Percentiles rank a stretch among this genome's conserved stretches.
These are phyloP conservation scores for Sambucus nigra DNA, from an alignment of 129 eudicot species.

Conservation along the genomic window DNA sequence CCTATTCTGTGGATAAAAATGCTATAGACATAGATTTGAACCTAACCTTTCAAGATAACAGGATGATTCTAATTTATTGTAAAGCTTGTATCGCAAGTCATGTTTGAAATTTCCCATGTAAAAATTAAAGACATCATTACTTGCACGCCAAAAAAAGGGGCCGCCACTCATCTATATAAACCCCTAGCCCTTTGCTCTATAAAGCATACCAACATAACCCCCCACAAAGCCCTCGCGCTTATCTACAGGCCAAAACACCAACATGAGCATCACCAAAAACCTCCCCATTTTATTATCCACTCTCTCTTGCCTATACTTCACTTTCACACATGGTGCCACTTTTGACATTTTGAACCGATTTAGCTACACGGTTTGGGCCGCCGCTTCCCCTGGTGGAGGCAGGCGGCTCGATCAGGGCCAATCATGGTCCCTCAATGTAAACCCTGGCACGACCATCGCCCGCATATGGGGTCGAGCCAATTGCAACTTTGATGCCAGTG, in stretches of 20 bases:
- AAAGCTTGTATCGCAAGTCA: no score
- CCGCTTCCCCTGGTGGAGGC: slow-evolving; percentile 46
- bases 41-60: no score
- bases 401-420: slow-evolving; percentile 28
- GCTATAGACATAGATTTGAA: no score
- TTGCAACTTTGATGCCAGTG: slow-evolving; percentile 25
- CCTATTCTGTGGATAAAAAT: no score
- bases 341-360: slow-evolving; percentile 30
- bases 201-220: not conserved
- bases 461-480: slow-evolving; percentile 30
- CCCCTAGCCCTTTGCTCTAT: not conserved
- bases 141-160: not conserved
- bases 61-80: no score
- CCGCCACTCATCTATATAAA: not conserved
- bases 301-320: slow-evolving; percentile 9
- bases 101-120: no score
- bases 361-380: slow-evolving; percentile 46
- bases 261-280: no score
- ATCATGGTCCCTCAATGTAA: slow-evolving; percentile 17
- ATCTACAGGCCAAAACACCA: no score
- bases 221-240: slow-evolving; percentile 1
- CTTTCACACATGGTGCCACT: slow-evolving; percentile 14
- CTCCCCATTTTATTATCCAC: not conserved
- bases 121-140: no score
- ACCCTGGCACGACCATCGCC: slow-evolving; percentile 13